Conservation (phyloP, 768 basidiomycete species). For the Heimioporus sp. region DNA sequence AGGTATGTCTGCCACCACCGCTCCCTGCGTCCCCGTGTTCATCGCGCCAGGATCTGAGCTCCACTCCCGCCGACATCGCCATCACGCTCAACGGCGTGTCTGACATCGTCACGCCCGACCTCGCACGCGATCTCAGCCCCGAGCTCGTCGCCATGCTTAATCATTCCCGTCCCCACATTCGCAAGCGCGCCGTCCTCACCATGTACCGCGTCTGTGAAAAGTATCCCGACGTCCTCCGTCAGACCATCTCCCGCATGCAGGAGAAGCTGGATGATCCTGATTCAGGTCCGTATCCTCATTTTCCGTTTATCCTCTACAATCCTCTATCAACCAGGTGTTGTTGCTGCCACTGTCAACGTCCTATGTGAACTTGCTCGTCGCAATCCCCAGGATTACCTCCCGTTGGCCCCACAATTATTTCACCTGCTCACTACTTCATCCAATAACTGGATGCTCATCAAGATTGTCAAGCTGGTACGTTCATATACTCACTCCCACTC, state of each 20-base stretch:
- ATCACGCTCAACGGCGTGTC: conserved; percentile 81
- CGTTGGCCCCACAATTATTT: conserved; percentile 90
- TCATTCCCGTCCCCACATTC: conserved; percentile 83
- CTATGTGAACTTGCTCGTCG: conserved; percentile 87
- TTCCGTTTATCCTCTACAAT: background rate
- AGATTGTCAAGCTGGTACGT: conserved; percentile 90
- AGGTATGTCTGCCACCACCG: conserved; percentile 49
- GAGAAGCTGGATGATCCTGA: conserved; percentile 83
- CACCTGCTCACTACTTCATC: conserved; percentile 89
- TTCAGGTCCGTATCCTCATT: conserved; percentile 42
- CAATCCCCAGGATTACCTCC: conserved; percentile 77
- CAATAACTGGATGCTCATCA: conserved; percentile 99
- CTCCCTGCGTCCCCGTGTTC: conserved; percentile 3
- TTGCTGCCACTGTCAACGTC: conserved; percentile 93
- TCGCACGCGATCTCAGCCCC: conserved; percentile 87
- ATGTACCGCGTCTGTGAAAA: conserved; percentile 78
- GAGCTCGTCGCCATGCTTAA: conserved; percentile 86
- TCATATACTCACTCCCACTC: conserved; percentile 34
- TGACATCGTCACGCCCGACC: conserved; percentile 79
- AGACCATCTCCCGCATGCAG: conserved; percentile 65
- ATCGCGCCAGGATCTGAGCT: conserved; percentile 66
- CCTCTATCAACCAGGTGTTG: conserved; percentile 58
- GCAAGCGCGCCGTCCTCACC: conserved; percentile 86
- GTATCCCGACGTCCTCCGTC: conserved; percentile 74
- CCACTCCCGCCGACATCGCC: conserved; percentile 71